Conservation (phyloP, 805 yeast species). For the Teunomyces cretensis region DNA sequence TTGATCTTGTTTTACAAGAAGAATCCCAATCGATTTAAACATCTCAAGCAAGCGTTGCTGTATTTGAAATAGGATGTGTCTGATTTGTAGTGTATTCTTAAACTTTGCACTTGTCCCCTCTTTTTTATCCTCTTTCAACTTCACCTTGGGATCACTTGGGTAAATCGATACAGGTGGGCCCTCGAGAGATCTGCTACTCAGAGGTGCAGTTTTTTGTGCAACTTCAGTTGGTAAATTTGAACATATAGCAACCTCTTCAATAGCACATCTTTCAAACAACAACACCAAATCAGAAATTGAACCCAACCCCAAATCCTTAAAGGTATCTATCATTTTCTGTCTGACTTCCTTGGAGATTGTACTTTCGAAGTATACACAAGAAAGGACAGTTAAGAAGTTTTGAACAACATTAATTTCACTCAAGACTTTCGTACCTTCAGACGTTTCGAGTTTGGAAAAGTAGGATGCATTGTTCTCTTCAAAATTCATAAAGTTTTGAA, state of each 20-base stretch:
- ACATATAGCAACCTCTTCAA: conserved; percentile 59
- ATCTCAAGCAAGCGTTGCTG: conserved; percentile 45
- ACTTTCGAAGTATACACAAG: conserved; percentile 41
- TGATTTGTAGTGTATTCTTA: conserved; percentile 59
- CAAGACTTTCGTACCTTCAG: conserved; percentile 29
- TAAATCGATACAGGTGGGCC: conserved; percentile 45
- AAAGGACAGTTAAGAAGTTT: conserved; percentile 44
- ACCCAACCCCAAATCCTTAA: too few relatives aligned
- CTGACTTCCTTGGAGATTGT: conserved; percentile 38
- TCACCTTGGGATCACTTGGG: conserved; percentile 42
- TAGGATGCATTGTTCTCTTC: conserved; percentile 30
- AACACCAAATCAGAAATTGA: conserved; percentile 27
- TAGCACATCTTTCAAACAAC: conserved; percentile 48
- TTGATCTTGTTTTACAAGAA: conserved; percentile 50
- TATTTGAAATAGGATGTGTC: conserved; percentile 49
- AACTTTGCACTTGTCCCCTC: conserved; percentile 55
- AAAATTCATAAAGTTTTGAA: conserved; percentile 29
- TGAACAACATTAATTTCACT: conserved; percentile 39
- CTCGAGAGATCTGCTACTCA: conserved; percentile 26
- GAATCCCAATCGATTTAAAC: conserved; percentile 42
- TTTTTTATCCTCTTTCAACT: conserved; percentile 29
- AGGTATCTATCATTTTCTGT: conserved; percentile 38
- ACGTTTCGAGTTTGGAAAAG: conserved; percentile 31
- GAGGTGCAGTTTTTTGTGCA: conserved; percentile 43
- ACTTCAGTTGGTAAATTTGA: conserved; percentile 46